These are phyloP conservation scores for Panus rudis DNA, from an alignment of 768 basidiomycete species.

Conservation along the genomic window DNA sequence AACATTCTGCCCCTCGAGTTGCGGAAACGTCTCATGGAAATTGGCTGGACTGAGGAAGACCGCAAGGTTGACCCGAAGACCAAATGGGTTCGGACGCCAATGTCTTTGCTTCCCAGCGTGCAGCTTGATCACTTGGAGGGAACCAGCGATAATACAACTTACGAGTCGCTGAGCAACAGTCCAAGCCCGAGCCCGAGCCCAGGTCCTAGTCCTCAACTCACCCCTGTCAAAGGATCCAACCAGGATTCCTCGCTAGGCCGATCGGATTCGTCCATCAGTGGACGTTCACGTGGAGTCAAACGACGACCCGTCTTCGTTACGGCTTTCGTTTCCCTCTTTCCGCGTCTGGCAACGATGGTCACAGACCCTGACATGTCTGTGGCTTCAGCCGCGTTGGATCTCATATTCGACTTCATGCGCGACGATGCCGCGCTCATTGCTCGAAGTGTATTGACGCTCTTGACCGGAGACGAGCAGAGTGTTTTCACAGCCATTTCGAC, in stretches of 20 bases:
- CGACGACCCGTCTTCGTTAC: slow-evolving; percentile 64
- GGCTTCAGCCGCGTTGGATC: slow-evolving; percentile 47
- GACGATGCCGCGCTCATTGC: slow-evolving; percentile 67
- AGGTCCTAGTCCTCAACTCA: slow-evolving; percentile 14
- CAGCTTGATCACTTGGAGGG: slow-evolving; percentile 42
- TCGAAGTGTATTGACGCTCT: slow-evolving; percentile 53
- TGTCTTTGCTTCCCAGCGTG: slow-evolving; percentile 54
- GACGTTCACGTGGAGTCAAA: slow-evolving; percentile 35
- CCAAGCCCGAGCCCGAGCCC: slow-evolving; percentile 19
- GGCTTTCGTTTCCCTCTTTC: slow-evolving; percentile 47
- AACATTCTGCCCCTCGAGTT: slow-evolving; percentile 53
- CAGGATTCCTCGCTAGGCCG: slow-evolving; percentile 32
- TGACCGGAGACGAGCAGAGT: slow-evolving; percentile 45
- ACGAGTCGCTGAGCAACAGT: too few relatives aligned
- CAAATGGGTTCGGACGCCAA: slow-evolving; percentile 55
- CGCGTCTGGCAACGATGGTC: slow-evolving; percentile 43
- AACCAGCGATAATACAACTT: slow-evolving; percentile 24
- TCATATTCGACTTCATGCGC: slow-evolving; percentile 60
- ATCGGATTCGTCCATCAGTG: slow-evolving; percentile 51
- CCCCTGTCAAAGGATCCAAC: slow-evolving; percentile 4
- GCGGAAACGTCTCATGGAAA: slow-evolving; percentile 57
- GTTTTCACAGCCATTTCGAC: slow-evolving; percentile 41
- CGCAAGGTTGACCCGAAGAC: slow-evolving; percentile 45
- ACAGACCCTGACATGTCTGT: slow-evolving; percentile 48
- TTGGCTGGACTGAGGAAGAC: slow-evolving; percentile 68